Evolutionary conservation across 805 yeast species (phyloP), one percentile per base, ranked within the genome.

Genomic region (Pichia thaimueangensis): DNA sequence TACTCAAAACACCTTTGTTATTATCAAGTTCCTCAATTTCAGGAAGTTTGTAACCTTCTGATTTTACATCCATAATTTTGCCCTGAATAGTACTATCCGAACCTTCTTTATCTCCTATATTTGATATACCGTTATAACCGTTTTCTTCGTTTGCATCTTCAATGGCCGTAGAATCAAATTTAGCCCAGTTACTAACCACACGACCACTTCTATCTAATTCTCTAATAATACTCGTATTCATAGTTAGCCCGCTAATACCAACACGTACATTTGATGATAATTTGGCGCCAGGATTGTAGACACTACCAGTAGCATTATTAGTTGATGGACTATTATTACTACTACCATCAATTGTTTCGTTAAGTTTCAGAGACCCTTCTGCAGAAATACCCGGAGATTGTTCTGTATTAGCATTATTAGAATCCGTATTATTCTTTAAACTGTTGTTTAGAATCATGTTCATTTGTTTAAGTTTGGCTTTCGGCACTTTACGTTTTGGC

Each of bases 161-260:
- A n/a, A n/a, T n/a, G n/a, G n/a, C n/a, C n/a, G n/a, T n/a, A n/a
- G n/a, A n/a, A n/a, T 42, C 45, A 20, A 29, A 27, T 13, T 39
- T 41, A 11, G 20, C 16, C 48, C 48, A 51, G 16, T 35, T 42
- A 11, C 45, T 33, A 15, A 39, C 39, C 11, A 30, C 39, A 17
- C 30, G 42, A 5, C 39, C 40, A 30, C 52, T 50, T 7, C 45
- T 51, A 41, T 61, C 65, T 17, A 60, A 43, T 17, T 54, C 56
- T 8, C 55, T 51, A 5, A 52, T 47, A 8, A 53, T 50, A n/a
- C 50, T 50, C 1, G 59, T 41, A 25, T 56, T 58, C 59, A 56
- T 57, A 12, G 49, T 49, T 20, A 56, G 33, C 1, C 53, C 60
- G 27, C 61, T 57, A 11, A 51, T 38, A 28, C 59, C 45, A 38